Conservation (phyloP, 495 filamentous ascomycete genomes). For the Hapsidospora chrysogenum region DNA sequence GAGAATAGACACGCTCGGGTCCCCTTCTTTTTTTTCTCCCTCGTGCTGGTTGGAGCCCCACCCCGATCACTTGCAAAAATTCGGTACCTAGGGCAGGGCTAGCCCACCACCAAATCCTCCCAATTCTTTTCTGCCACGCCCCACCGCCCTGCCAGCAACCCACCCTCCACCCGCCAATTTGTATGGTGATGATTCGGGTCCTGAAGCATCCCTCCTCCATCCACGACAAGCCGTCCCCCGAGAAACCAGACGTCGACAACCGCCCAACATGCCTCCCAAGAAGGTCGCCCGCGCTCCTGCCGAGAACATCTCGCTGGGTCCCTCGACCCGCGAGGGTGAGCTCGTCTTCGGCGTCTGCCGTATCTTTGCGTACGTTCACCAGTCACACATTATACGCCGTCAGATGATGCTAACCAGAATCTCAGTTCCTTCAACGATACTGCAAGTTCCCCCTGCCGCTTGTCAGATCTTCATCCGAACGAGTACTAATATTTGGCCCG, state of each 20-base stretch:
- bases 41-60: no score
- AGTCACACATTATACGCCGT: no score
- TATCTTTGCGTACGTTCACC: slow-evolving; percentile 98
- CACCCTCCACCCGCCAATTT: slow-evolving; percentile 7
- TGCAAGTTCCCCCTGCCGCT: no score
- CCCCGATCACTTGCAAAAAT: background rate
- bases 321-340: slow-evolving; percentile 85
- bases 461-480: no score
- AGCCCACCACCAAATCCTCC: background rate
- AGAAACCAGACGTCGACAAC: slow-evolving; percentile 5
- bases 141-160: slow-evolving; percentile 6
- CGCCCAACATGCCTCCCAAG: slow-evolving; percentile 64
- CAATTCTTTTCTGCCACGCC: slow-evolving; percentile 8
- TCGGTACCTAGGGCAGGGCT: slow-evolving; percentile 2
- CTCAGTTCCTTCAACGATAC: slow-evolving; percentile 98
- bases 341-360: slow-evolving; percentile 97
- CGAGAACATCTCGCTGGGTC: slow-evolving; percentile 98
- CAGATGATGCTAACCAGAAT: no score
- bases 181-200: no score
- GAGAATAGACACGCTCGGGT: no score
- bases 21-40: no score
- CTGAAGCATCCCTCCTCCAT: slow-evolving; percentile 4
- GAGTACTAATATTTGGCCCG: no score
- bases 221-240: slow-evolving; percentile 1
- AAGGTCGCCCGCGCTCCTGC: slow-evolving; percentile 57